Conservation (phyloP, 2,329 filamentous ascomycete genomes). For the Neofusicoccum cordaticola region DNA sequence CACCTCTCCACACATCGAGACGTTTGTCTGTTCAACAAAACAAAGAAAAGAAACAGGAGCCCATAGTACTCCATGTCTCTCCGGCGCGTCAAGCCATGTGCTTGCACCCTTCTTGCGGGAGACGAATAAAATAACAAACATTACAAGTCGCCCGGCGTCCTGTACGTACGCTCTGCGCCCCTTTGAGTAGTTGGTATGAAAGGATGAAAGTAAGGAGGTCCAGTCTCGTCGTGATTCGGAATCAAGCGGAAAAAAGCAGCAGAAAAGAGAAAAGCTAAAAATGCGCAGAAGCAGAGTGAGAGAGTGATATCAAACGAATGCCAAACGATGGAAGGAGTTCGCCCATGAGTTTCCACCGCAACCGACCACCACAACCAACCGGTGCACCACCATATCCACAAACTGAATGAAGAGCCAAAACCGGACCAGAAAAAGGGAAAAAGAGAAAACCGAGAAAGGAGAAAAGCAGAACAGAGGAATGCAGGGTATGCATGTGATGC, state of each 20-base stretch:
- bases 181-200: background rate
- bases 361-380: conserved; percentile 2
- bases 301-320: conserved; percentile 15
- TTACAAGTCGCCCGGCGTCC: conserved; percentile 16
- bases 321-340: conserved; percentile 12
- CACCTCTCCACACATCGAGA: background rate
- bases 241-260: background rate
- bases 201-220: conserved; percentile 4
- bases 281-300: conserved; percentile 1
- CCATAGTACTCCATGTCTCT: background rate
- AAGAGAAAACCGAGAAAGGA: background rate
- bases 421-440: background rate
- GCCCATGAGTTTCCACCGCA: conserved; percentile 8
- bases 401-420: conserved; percentile 1
- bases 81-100: background rate
- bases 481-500: conserved; percentile 15
- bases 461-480: background rate
- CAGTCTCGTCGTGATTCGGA: conserved; percentile 15
- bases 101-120: background rate
- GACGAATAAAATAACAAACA: conserved; percentile 5
- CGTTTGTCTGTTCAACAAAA: background rate
- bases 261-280: background rate
- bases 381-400: conserved; percentile 10
- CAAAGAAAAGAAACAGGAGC: background rate
- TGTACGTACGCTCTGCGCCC: conserved; percentile 7